These are phyloP conservation scores for Coemansia sp. DNA, from an alignment of 192 early-diverging fungal genomes.

Conservation along the genomic window DNA sequence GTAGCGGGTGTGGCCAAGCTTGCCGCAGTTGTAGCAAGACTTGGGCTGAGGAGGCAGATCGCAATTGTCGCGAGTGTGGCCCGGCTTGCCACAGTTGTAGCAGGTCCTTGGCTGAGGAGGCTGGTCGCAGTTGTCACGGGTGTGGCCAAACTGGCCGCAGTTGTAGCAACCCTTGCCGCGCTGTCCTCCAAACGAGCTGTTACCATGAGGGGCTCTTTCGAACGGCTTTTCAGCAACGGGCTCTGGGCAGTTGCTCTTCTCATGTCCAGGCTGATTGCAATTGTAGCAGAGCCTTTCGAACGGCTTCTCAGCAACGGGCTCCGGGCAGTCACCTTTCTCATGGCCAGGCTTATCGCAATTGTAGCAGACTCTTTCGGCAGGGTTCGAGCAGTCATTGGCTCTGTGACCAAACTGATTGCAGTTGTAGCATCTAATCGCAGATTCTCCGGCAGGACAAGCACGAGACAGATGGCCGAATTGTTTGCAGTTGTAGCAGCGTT, in stretches of 20 bases:
- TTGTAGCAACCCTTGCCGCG: conserved; percentile 32
- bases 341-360: conserved; percentile 56
- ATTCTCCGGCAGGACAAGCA: conserved; percentile 48
- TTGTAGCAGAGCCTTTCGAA: conserved; percentile 45
- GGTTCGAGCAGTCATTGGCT: conserved; percentile 47
- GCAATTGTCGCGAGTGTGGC: conserved; percentile 55
- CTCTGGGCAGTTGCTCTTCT: conserved; percentile 52
- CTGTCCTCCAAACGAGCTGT: conserved; percentile 15
- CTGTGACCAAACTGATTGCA: conserved; percentile 56
- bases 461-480: conserved; percentile 56
- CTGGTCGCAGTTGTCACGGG: conserved; percentile 40
- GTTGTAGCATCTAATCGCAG: conserved; percentile 57
- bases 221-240: conserved; percentile 7
- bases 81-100: conserved; percentile 56
- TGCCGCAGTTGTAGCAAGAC: conserved; percentile 55
- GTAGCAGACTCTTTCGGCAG: conserved; percentile 41
- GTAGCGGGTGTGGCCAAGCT: conserved; percentile 48
- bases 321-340: conserved; percentile 14
- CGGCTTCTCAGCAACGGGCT: neutral
- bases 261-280: conserved; percentile 55
- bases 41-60: conserved; percentile 24
- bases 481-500: conserved; percentile 60
- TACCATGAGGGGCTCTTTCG: conserved; percentile 4
- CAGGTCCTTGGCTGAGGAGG: conserved; percentile 28
- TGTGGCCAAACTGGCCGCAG: conserved; percentile 59